Evolutionary conservation across 2,329 filamentous ascomycete species (phyloP), one percentile per base, ranked within the genome.

Genomic region (Mycosphaerelloides madeirae): DNA sequence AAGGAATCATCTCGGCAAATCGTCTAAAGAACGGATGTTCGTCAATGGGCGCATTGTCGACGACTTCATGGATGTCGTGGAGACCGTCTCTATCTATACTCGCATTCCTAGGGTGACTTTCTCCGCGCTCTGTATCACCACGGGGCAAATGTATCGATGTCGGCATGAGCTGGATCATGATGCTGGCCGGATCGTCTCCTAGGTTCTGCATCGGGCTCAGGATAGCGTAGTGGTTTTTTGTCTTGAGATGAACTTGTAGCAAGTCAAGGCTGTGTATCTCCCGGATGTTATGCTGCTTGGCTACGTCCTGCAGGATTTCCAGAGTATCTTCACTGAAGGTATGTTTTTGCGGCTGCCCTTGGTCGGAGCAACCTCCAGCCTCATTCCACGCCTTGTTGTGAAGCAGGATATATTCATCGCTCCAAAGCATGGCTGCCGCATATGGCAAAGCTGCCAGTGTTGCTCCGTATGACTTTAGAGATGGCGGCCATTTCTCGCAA

Each of bases 1-100:
- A 69, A 3, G 70, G 70, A 1, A 73, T 53, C 50, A 73, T 62
- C 41, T 72, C 69, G 3, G 70, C 69, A 33, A 72, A 72, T 9
- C 64, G 56, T 19, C 66, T 64, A 41, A 72, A 73, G 33, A 72
- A 65, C 3, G 66, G 44, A 58, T 72, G 59, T 62, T 68, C 58
- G 53, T 68, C 38, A 6, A 64, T 35, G 2, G 59, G 56, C 1
- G 53, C 33, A 42, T 54, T 53, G 19, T 55, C 56, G 3, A 50
- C 36, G 3, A 49, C 38, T 29, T 41, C 43, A 1, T 28, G 15
- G 18, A 19, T 20, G 4, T 42, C 38, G 22, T 5, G 22, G 22
- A 9, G 22, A 12, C 15, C 11, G 19, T 35, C 9, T 6, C 11
- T 12, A 12, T 8, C 33, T 18, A 6, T 15, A 8, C 13, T 14